Conservation (phyloP, 2,329 filamentous ascomycete genomes). For the Teratosphaeriaceae sp. region DNA sequence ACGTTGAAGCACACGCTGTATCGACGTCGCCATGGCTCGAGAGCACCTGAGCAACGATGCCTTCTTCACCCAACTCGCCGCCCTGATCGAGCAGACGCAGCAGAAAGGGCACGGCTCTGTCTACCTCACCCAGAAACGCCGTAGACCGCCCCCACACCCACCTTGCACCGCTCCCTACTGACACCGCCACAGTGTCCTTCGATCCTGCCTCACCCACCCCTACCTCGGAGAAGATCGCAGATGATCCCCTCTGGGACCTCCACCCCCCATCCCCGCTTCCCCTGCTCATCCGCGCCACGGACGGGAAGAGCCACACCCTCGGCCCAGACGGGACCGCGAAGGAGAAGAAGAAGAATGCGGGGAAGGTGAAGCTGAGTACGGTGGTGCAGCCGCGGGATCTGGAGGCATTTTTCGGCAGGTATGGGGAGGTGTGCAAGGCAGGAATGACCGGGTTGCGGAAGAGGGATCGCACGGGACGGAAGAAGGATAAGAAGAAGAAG, state of each 20-base stretch:
- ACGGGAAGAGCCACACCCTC: conserved; percentile 52
- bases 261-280: conserved; percentile 55
- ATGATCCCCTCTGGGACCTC: conserved; percentile 55
- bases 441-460: conserved; percentile 91
- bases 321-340: conserved; percentile 20
- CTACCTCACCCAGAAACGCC: conserved; percentile 68
- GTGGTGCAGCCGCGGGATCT: conserved; percentile 69
- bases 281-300: conserved; percentile 75
- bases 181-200: conserved; percentile 31
- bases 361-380: conserved; percentile 73
- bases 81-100: conserved; percentile 62
- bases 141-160: conserved; percentile 38
- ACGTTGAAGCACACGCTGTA: too few species aligned
- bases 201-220: conserved; percentile 36
- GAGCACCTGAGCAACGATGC: conserved; percentile 55
- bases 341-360: conserved; percentile 45
- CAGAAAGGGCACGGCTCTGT: conserved; percentile 66
- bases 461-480: conserved; percentile 80
- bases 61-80: conserved; percentile 66
- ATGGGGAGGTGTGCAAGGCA: conserved; percentile 84
- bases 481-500: conserved; percentile 71
- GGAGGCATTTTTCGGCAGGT: conserved; percentile 73
- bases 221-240: conserved; percentile 34
- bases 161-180: not conserved
- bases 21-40: conserved; percentile 6